Conservation (phyloP, 768 basidiomycete species). For the Pleurotus ostreatus region DNA sequence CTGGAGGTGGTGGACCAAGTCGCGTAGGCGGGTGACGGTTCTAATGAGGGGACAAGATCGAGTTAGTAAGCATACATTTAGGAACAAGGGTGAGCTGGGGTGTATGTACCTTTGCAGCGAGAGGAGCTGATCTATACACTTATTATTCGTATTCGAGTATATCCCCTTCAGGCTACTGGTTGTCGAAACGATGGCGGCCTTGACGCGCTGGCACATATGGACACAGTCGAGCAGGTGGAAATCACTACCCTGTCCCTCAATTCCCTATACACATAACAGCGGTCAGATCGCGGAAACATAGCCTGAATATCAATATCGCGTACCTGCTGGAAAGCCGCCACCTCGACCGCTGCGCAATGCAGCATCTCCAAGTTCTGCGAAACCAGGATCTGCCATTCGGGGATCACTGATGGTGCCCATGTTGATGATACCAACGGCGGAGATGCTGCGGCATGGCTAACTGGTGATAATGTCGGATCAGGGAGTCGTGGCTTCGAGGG, state of each 20-base stretch:
- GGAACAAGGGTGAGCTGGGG: conserved; percentile 4
- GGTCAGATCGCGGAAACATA: not conserved
- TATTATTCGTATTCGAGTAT: conserved; percentile 20
- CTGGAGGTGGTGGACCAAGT: conserved; percentile 6
- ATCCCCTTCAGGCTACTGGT: not conserved
- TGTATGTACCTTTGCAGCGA: conserved; percentile 29
- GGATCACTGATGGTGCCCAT: not conserved
- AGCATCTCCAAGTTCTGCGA: conserved; percentile 1
- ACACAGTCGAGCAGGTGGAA: conserved; percentile 4
- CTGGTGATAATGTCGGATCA: not conserved
- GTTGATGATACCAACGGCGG: not conserved
- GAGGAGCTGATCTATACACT: conserved; percentile 25
- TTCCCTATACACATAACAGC: not conserved
- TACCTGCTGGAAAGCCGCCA: conserved; percentile 1
- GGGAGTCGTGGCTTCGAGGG: not conserved
- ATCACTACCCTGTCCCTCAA: not conserved
- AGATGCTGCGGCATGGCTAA: not conserved
- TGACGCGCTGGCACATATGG: conserved; percentile 11
- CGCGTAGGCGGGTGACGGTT: conserved; percentile 8
- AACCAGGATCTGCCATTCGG: not conserved
- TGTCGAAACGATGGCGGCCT: conserved; percentile 5
- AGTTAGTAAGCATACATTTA: not conserved
- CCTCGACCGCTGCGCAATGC: not conserved
- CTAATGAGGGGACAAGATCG: conserved; percentile 1
- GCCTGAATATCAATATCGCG: not conserved